phyloP scores from a whole-genome alignment of 148 eudicot genomes.

The Nepenthes gracilis region DNA sequence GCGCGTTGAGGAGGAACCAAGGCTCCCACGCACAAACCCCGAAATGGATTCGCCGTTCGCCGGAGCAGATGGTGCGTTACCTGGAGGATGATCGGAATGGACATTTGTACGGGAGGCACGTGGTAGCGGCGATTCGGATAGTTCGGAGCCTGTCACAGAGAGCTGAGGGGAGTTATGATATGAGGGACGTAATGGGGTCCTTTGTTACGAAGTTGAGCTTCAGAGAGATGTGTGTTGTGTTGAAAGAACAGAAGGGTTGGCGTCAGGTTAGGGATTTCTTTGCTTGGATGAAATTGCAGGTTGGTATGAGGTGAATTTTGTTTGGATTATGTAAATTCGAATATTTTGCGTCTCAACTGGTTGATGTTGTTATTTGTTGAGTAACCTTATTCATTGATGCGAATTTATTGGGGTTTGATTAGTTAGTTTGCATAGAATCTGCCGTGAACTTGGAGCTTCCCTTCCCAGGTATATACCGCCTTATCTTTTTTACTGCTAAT shows the following conservation, averaged over 20 bases:
- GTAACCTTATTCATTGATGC: not conserved
- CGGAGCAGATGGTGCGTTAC: constrained; percentile 86
- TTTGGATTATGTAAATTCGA: not conserved
- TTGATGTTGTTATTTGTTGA: not conserved
- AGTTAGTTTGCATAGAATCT: too few species aligned
- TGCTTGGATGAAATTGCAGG: constrained; percentile 97
- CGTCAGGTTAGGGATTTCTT: constrained; percentile 77
- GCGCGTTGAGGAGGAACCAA: constrained; percentile 33
- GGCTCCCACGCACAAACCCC: constrained; percentile 71
- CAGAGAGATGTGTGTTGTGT: constrained; percentile 84
- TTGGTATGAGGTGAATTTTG: constrained; percentile 3
- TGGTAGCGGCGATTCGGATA: constrained; percentile 62
- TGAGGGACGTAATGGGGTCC: constrained; percentile 64
- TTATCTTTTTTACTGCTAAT: too few species aligned
- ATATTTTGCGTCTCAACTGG: not conserved
- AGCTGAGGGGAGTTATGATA: constrained; percentile 53
- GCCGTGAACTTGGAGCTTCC: too few species aligned
- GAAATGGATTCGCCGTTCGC: constrained; percentile 65
- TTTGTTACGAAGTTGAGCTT: constrained; percentile 75
- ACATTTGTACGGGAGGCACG: constrained; percentile 73
- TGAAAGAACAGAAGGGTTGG: constrained; percentile 82
- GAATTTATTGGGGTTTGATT: too few species aligned
- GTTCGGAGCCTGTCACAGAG: constrained; percentile 56
- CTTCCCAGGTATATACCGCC: too few species aligned
- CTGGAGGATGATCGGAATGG: constrained; percentile 77